phyloP scores from a whole-genome alignment of 2,329 filamentous ascomycete genomes.

The Apiospora sp. region DNA sequence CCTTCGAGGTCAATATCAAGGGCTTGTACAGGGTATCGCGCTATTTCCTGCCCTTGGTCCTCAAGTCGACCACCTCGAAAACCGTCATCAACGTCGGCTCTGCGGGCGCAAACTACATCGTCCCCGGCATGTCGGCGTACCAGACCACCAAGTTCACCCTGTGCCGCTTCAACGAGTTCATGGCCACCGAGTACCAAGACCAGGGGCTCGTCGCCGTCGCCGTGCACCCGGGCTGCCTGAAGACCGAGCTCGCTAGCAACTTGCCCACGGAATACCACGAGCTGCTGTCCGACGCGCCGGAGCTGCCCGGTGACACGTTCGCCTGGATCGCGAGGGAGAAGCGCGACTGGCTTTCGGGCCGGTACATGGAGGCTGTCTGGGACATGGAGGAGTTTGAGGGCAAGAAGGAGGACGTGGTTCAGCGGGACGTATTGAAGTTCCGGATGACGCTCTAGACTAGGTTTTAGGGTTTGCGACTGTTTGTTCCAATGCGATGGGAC shows the following conservation, averaged over 20 bases:
- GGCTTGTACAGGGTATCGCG: slow-evolving; percentile 55
- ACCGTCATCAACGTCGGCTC: slow-evolving; percentile 53
- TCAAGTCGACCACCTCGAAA: slow-evolving; percentile 37
- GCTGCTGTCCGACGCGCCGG: slow-evolving; percentile 37
- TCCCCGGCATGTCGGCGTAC: slow-evolving; percentile 49
- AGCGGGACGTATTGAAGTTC: slow-evolving; percentile 39
- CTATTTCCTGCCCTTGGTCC: slow-evolving; percentile 53
- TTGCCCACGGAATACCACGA: slow-evolving; percentile 42
- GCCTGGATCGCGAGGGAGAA: slow-evolving; percentile 41
- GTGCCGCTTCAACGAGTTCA: slow-evolving; percentile 51
- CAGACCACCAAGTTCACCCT: slow-evolving; percentile 53
- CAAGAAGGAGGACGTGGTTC: slow-evolving; percentile 40
- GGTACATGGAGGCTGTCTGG: slow-evolving; percentile 50
- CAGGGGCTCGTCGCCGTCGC: slow-evolving; percentile 50
- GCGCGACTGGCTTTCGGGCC: slow-evolving; percentile 44
- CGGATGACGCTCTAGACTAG: background rate
- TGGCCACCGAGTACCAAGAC: slow-evolving; percentile 50
- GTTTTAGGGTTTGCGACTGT: background rate
- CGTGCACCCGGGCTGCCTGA: slow-evolving; percentile 55
- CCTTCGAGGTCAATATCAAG: slow-evolving; percentile 56
- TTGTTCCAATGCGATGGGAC: too few species aligned
- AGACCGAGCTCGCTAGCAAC: slow-evolving; percentile 50
- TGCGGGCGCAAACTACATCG: slow-evolving; percentile 45
- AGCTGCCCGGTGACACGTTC: slow-evolving; percentile 40
- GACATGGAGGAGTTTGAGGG: slow-evolving; percentile 46